phyloP scores from a whole-genome alignment of 768 basidiomycete species.

The Agrocybe chaxingu region DNA sequence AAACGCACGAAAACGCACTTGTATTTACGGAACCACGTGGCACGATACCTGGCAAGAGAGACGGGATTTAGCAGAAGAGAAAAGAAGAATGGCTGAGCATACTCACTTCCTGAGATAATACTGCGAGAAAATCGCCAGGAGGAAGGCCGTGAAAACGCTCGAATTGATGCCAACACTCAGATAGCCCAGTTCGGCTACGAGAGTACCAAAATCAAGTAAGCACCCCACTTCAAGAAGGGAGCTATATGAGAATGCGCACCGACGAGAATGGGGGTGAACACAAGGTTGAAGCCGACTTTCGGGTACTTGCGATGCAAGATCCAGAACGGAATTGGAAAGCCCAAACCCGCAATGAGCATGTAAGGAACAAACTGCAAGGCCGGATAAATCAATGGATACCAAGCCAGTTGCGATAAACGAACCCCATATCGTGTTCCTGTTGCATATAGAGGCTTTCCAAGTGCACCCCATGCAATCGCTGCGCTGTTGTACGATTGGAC shows the following conservation, averaged over 20 bases:
- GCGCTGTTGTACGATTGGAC: slow-evolving; percentile 48
- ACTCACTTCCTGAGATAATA: slow-evolving; percentile 34
- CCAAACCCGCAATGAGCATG: slow-evolving; percentile 42
- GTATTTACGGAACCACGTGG: slow-evolving; percentile 45
- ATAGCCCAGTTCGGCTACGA: slow-evolving; percentile 31
- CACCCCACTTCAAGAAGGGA: slow-evolving; percentile 4
- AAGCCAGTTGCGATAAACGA: slow-evolving; percentile 16
- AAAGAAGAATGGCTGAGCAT: neutral
- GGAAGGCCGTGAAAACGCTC: slow-evolving; percentile 37
- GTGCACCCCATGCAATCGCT: slow-evolving; percentile 55
- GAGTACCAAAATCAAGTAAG: neutral
- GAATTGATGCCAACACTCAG: slow-evolving; percentile 53
- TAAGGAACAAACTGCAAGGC: slow-evolving; percentile 37
- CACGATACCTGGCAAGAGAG: slow-evolving; percentile 24
- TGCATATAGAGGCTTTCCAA: slow-evolving; percentile 43
- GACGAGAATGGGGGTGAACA: slow-evolving; percentile 35
- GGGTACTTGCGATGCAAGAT: slow-evolving; percentile 44
- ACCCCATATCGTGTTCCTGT: slow-evolving; percentile 43
- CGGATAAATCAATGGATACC: slow-evolving; percentile 1
- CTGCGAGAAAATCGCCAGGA: slow-evolving; percentile 38
- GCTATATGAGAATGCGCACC: slow-evolving; percentile 27
- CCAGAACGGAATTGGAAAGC: slow-evolving; percentile 52
- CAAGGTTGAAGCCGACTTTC: slow-evolving; percentile 40
- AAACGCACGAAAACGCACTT: slow-evolving; percentile 18
- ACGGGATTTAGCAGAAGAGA: neutral